Percentiles rank a stretch among this genome's conserved stretches.
These are phyloP conservation scores for Takashimella tepidaria DNA, from an alignment of 1,284 basidiomycete species.

Conservation along the genomic window DNA sequence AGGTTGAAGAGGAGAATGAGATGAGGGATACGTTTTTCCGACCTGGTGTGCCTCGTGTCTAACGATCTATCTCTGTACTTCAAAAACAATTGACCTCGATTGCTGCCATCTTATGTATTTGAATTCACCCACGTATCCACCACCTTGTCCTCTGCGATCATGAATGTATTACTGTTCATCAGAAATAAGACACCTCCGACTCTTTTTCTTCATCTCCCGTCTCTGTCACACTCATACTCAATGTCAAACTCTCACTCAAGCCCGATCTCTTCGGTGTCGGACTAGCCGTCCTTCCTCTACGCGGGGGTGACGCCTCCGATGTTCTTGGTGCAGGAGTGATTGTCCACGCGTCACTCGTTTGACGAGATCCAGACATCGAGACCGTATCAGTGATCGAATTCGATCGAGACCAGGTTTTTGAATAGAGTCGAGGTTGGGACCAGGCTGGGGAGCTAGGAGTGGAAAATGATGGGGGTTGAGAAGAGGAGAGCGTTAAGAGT, in stretches of 20 bases:
- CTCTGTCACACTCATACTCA: not conserved
- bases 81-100: not conserved
- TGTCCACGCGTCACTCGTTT: not conserved
- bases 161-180: not conserved
- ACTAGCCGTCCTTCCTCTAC: not conserved
- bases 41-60: constrained; percentile 25
- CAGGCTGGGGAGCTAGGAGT: constrained; percentile 14
- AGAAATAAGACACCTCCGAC: not conserved
- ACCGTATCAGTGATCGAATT: not conserved
- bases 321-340: not conserved
- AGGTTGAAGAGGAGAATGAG: constrained; percentile 32
- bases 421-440: constrained; percentile 14
- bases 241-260: not conserved
- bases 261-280: not conserved
- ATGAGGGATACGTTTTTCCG: constrained; percentile 33
- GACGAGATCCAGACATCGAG: not conserved
- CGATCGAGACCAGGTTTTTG: constrained; percentile 8
- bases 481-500: constrained; percentile 64
- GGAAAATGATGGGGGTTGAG: constrained; percentile 22
- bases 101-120: too few species aligned
- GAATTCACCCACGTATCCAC: too few species aligned
- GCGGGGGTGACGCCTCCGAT: not conserved
- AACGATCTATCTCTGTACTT: not conserved
- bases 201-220: not conserved
- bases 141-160: not conserved